A percentile compares a stretch with the other conserved stretches of the same genome.
These are phyloP conservation scores for Thermoascus crustaceus DNA, from an alignment of 2,329 filamentous ascomycete species.

Conservation along the genomic window DNA sequence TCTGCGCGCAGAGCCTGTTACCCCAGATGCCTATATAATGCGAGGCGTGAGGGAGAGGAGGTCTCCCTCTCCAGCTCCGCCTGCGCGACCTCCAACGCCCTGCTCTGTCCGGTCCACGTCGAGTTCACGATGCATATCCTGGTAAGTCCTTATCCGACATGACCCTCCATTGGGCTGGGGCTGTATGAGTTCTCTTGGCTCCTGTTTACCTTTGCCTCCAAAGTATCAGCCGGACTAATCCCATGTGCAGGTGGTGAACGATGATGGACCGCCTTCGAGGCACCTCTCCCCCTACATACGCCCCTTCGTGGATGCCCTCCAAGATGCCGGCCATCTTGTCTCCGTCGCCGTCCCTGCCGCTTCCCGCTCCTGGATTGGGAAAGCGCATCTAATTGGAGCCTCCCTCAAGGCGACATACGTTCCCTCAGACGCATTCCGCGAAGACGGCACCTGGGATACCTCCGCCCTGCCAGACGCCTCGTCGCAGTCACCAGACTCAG, in stretches of 20 bases:
- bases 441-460: conserved; percentile 47
- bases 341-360: conserved; percentile 81
- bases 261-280: conserved; percentile 66
- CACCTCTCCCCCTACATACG: conserved; percentile 68
- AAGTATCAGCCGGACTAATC: conserved; percentile 1
- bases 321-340: conserved; percentile 66
- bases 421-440: conserved; percentile 48
- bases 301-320: conserved; percentile 59
- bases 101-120: background rate
- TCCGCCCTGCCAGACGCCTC: conserved; percentile 17
- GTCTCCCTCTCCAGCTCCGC: background rate
- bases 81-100: background rate
- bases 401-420: conserved; percentile 74
- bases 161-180: too few species aligned
- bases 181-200: too few species aligned
- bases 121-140: conserved; percentile 37
- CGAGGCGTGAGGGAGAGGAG: background rate
- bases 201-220: conserved; percentile 6
- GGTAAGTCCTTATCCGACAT: conserved; percentile 23
- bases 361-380: conserved; percentile 92
- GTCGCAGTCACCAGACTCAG: conserved; percentile 10
- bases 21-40: background rate
- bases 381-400: conserved; percentile 87
- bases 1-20: background rate
- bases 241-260: conserved; percentile 45